These are phyloP conservation scores for Musa acuminata DNA, from an alignment of 176 grass and related monocot genomes.

Conservation along the genomic window DNA sequence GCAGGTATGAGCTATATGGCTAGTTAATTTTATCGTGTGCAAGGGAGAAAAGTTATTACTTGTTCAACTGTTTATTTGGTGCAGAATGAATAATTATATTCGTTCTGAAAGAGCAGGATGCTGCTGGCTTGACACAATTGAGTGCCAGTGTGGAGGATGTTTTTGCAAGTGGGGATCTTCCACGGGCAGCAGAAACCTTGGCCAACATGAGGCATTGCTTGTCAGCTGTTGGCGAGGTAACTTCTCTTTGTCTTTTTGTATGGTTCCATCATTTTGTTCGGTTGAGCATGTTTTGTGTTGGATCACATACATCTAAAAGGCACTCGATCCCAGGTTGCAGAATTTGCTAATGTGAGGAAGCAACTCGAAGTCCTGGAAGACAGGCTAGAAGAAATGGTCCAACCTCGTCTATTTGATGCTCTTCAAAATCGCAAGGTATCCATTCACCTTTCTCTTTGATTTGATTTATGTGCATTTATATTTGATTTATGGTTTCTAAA, in stretches of 20 bases:
- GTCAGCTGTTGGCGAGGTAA: constrained; percentile 94
- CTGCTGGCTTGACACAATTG: constrained; percentile 86
- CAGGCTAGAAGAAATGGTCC: constrained; percentile 90
- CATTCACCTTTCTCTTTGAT: background rate
- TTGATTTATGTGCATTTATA: constrained; percentile 3
- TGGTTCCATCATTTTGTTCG: constrained; percentile 6
- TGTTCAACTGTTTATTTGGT: background rate
- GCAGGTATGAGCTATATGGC: constrained; percentile 41
- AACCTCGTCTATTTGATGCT: constrained; percentile 75
- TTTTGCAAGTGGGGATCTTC: constrained; percentile 97
- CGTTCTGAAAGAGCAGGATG: constrained; percentile 50
- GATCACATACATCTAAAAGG: constrained; percentile 7
- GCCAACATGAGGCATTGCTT: constrained; percentile 99
- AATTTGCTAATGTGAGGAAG: constrained; percentile 98
- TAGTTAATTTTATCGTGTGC: background rate
- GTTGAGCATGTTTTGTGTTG: background rate
- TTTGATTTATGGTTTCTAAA: background rate
- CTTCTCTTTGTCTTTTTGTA: background rate
- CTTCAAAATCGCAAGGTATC: constrained; percentile 86
- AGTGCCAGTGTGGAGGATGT: constrained; percentile 98
- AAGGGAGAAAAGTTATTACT: background rate
- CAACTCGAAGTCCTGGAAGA: constrained; percentile 98
- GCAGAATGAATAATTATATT: constrained; percentile 1
- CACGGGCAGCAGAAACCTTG: constrained; percentile 86
- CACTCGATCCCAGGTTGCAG: constrained; percentile 65